Conservation (phyloP, 1,284 basidiomycete genomes). For the Wallemia ichthyophaga region DNA sequence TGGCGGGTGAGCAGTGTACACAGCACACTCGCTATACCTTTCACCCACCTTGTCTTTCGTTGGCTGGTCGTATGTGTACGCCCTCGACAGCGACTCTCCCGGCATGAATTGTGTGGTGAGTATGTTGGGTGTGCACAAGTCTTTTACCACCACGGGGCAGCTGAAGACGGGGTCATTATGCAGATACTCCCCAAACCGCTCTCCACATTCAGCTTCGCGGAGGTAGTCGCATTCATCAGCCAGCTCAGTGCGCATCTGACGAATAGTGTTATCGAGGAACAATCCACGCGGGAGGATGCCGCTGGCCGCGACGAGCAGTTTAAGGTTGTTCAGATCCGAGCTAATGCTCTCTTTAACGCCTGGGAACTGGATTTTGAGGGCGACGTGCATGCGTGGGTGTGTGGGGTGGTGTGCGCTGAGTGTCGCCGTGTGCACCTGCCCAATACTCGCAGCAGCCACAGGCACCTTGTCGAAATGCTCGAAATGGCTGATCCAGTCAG, state of each 20-base stretch:
- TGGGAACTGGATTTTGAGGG: conserved; percentile 90
- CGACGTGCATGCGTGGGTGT: conserved; percentile 34
- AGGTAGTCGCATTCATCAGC: conserved; percentile 78
- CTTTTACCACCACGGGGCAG: conserved; percentile 49
- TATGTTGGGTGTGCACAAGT: conserved; percentile 46
- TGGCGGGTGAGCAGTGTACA: conserved; percentile 1
- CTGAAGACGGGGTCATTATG: conserved; percentile 36
- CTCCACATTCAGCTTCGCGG: conserved; percentile 51
- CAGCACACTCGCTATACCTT: not conserved
- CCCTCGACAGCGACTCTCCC: conserved; percentile 44
- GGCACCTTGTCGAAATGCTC: conserved; percentile 51
- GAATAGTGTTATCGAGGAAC: conserved; percentile 61
- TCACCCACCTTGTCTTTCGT: conserved; percentile 39
- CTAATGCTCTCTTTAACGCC: conserved; percentile 61
- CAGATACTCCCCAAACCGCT: conserved; percentile 29
- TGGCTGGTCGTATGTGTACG: conserved; percentile 28
- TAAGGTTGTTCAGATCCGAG: conserved; percentile 64
- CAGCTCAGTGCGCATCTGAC: conserved; percentile 69
- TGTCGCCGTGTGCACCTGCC: conserved; percentile 65
- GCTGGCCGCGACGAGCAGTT: conserved; percentile 49
- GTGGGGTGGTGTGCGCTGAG: conserved; percentile 21
- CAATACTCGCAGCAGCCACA: conserved; percentile 87
- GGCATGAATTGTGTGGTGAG: conserved; percentile 67
- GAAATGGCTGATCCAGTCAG: conserved; percentile 44
- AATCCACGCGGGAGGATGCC: conserved; percentile 55